Percentiles rank a stretch among this genome's conserved stretches.
These are phyloP conservation scores for Zalerion maritima DNA, from an alignment of 495 filamentous ascomycete genomes.

Conservation along the genomic window DNA sequence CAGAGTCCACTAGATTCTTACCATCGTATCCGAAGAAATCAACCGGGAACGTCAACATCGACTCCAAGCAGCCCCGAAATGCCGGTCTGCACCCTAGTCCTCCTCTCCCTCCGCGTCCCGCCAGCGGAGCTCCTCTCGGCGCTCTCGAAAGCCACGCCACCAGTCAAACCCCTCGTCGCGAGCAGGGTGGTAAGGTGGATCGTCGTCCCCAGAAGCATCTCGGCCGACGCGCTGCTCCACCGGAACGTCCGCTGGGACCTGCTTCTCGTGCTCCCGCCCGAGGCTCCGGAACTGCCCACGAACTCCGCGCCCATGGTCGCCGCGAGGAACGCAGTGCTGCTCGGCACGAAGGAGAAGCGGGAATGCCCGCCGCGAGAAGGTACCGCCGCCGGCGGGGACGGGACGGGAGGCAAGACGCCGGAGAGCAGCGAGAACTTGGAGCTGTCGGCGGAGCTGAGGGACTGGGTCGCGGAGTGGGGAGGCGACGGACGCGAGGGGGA, in stretches of 20 bases:
- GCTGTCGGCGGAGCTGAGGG: constrained; percentile 31
- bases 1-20: no score
- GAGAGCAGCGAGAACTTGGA: constrained; percentile 33
- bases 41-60: no score
- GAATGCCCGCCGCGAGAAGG: constrained; percentile 14
- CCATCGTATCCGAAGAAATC: no score
- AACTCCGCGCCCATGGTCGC: constrained; percentile 13
- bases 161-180: constrained; percentile 32
- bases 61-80: no score
- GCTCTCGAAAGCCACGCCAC: no score
- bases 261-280: constrained; percentile 34
- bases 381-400: constrained; percentile 27
- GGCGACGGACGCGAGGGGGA: constrained; percentile 12
- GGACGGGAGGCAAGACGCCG: constrained; percentile 15
- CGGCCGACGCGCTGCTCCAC: constrained; percentile 29
- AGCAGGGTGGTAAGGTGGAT: constrained; percentile 39
- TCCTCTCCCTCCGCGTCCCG: no score
- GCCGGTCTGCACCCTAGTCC: no score
- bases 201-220: constrained; percentile 37
- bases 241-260: constrained; percentile 39
- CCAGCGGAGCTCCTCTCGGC: no score
- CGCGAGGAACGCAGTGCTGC: constrained; percentile 35
- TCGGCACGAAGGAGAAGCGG: constrained; percentile 29
- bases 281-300: constrained; percentile 20
- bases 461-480: constrained; percentile 30